These are phyloP conservation scores for Oryza officinalis DNA, from an alignment of 176 grass and related monocot species.

Conservation along the genomic window DNA sequence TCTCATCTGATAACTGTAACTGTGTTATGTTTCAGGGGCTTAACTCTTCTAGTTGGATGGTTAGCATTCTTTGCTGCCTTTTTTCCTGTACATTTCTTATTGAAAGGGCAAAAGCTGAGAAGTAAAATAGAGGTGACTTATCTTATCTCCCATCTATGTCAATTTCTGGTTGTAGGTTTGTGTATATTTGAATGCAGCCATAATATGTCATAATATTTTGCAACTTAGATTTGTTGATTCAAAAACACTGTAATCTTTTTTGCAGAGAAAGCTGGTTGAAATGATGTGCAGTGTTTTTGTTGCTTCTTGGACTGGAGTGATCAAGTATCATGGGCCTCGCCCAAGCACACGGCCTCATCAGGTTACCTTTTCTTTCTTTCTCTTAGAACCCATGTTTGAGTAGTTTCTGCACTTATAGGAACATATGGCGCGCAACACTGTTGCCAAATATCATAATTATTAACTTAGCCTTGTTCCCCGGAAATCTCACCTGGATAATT, in stretches of 20 bases:
- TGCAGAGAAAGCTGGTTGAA: constrained; percentile 90
- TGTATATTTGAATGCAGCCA: constrained; percentile 5
- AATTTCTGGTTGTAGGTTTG: not conserved
- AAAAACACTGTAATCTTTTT: constrained; percentile 30
- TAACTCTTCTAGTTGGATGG: constrained; percentile 77
- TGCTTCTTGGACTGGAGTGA: constrained; percentile 95
- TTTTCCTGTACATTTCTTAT: constrained; percentile 81
- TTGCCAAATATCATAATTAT: not conserved
- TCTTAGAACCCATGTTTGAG: constrained; percentile 4
- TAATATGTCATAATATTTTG: constrained; percentile 26
- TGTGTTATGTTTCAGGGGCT: constrained; percentile 57
- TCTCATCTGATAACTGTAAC: constrained; percentile 39
- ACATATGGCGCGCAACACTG: not conserved
- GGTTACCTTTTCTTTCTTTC: constrained; percentile 44
- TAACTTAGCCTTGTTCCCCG: not conserved
- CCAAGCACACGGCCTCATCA: constrained; percentile 93
- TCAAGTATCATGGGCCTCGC: constrained; percentile 93
- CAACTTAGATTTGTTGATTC: constrained; percentile 9
- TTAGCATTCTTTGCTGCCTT: constrained; percentile 85
- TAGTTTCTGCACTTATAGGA: constrained; percentile 6
- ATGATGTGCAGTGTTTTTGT: constrained; percentile 99
- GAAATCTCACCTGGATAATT: not conserved
- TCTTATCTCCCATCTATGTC: not conserved
- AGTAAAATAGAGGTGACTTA: constrained; percentile 84
- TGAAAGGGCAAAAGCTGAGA: constrained; percentile 72